A percentile compares a stretch with the other conserved stretches of the same genome.
Evolutionary conservation across 108 stramenopile species (phyloP).

Genomic region (Fragilariopsis cylindrus): DNA sequence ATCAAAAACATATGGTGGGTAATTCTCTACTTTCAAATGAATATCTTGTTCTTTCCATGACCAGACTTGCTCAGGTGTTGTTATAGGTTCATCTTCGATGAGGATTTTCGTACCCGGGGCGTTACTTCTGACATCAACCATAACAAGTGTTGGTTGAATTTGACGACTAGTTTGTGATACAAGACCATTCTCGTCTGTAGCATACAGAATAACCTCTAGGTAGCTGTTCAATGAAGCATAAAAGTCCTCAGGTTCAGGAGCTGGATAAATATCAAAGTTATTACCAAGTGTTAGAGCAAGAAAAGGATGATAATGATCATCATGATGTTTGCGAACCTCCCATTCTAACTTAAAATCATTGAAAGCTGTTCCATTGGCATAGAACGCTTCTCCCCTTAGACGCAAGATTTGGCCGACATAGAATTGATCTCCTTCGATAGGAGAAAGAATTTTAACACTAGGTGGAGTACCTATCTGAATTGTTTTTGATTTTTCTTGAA

Average conservation of each 20-base stretch:
- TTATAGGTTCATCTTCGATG: conserved; percentile 11
- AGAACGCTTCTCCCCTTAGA: conserved; percentile 20
- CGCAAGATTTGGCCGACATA: conserved; percentile 31
- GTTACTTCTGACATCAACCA: conserved; percentile 4
- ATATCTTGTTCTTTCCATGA: conserved; percentile 16
- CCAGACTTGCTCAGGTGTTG: conserved; percentile 1
- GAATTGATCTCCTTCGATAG: conserved; percentile 24
- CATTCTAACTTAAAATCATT: conserved; percentile 21
- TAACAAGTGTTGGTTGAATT: conserved; percentile 4
- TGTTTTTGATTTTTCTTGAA: conserved; percentile 9
- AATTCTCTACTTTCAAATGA: conserved; percentile 6
- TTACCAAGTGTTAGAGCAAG: conserved; percentile 24
- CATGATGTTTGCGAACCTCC: conserved; percentile 36
- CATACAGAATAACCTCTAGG: conserved; percentile 30
- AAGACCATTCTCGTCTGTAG: conserved; percentile 25
- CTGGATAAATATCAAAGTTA: conserved; percentile 13
- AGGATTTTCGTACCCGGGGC: conserved; percentile 6
- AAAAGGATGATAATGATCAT: conserved; percentile 28
- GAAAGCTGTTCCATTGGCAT: conserved; percentile 16
- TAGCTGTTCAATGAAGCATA: conserved; percentile 32
- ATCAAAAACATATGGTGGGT: conserved; percentile 14
- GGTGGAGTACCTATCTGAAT: conserved; percentile 18
- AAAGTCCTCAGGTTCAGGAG: conserved; percentile 40
- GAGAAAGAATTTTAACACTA: conserved; percentile 4
- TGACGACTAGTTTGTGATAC: conserved; percentile 4